Conservation (phyloP, 768 basidiomycete species). For the Porpolomopsis calyptriformis region DNA sequence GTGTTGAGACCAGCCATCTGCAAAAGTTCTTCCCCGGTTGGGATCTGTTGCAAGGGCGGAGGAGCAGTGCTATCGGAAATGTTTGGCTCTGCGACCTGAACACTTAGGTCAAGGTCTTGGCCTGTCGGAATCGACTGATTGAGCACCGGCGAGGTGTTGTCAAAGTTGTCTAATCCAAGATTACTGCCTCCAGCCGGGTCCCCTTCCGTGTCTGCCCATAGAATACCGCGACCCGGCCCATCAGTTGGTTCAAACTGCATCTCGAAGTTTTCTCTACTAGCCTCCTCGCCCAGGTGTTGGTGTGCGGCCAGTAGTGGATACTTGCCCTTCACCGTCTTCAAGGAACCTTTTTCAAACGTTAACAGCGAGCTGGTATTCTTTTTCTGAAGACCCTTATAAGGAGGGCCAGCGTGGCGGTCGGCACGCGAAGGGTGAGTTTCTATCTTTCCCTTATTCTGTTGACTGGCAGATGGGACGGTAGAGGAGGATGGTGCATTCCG, state of each 20-base stretch:
- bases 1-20: conserved; percentile 37
- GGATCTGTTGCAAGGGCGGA: conserved; percentile 7
- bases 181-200: neutral
- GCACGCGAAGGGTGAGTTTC: conserved; percentile 1
- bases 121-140: neutral
- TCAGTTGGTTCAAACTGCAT: neutral
- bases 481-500: conserved; percentile 15
- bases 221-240: neutral
- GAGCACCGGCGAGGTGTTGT: neutral
- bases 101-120: too few species aligned
- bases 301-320: conserved; percentile 15
- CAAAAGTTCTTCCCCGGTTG: conserved; percentile 37
- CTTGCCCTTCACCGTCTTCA: conserved; percentile 42
- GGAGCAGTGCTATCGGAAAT: neutral
- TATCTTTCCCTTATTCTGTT: conserved; percentile 1
- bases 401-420: conserved; percentile 36
- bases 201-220: neutral
- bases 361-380: conserved; percentile 43
- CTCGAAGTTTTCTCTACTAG: conserved; percentile 12
- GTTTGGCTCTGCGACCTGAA: too few species aligned
- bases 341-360: conserved; percentile 39
- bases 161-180: conserved; percentile 1
- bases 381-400: conserved; percentile 31
- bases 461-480: conserved; percentile 7
- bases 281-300: conserved; percentile 3